phyloP scores from a whole-genome alignment of 805 yeast genomes.

The Candida michaelii region DNA sequence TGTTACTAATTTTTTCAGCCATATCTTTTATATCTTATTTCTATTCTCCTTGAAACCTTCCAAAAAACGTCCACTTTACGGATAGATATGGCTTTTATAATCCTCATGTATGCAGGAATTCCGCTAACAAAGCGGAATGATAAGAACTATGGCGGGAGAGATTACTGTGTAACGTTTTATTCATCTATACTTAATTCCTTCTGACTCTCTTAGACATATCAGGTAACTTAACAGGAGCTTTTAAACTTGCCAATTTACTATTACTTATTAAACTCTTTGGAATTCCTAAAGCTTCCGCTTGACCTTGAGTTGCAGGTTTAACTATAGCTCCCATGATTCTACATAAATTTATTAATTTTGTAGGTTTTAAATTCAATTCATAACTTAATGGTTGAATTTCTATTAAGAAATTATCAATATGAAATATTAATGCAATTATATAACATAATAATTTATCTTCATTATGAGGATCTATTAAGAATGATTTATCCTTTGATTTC shows the following conservation, averaged over 20 bases:
- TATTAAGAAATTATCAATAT: constrained; percentile 70
- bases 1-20: background rate
- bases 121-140: background rate
- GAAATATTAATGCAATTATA: constrained; percentile 69
- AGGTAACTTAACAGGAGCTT: constrained; percentile 88
- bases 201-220: constrained; percentile 66
- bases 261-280: constrained; percentile 58
- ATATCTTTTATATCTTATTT: too few species aligned
- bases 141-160: background rate
- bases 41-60: background rate
- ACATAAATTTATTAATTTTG: constrained; percentile 64
- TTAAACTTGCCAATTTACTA: constrained; percentile 78
- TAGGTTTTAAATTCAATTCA: constrained; percentile 79
- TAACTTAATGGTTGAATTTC: constrained; percentile 81
- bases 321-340: constrained; percentile 81
- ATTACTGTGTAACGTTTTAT: too few species aligned
- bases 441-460: constrained; percentile 86
- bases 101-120: too few species aligned
- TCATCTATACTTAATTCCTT: constrained; percentile 1
- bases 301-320: constrained; percentile 68
- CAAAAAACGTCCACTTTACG: too few species aligned
- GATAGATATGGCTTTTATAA: too few species aligned
- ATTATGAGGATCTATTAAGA: constrained; percentile 78
- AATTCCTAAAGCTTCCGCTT: constrained; percentile 71
- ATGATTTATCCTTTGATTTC: constrained; percentile 73